Evolutionary conservation across 768 basidiomycete species (phyloP), one percentile per base, ranked within the genome.

Genomic region (Lyophyllum atratum): DNA sequence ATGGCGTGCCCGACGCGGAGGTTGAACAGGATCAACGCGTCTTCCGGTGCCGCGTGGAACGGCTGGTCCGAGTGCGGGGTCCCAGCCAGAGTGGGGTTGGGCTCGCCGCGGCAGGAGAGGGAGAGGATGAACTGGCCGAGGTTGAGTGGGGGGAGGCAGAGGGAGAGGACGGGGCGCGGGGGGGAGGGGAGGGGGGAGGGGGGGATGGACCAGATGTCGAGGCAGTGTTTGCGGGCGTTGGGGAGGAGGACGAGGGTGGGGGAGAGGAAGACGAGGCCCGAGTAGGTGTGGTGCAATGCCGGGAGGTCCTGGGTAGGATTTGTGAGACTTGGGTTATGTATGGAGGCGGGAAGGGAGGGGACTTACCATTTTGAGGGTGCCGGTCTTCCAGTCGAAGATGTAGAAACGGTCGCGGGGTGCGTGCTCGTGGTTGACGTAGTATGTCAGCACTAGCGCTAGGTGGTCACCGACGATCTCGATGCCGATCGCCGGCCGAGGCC

Each of bases 141-240:
- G 2, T 24, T 25, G 22, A 54, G 22, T 9, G 25, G 29, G 21
- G 56, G 61, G 2, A 59, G 61, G 11, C 43, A 31, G 21, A 59
- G 49, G 9, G 40, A n/a, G 17, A 52, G 26, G 29, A 57, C 44
- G 31, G 58, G 58, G 31, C 28, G 26, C 1, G 34, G 48, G 0
- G 37, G 51, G 11, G 34, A 15, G 5, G 5, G 39, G 24, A 19
- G 44, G 33, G 19, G 25, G 43, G 37, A 17, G 5, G 24, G 1
- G 0, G 63, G 52, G 28, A 66, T 25, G 11, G 57, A 33, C 70
- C 70, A 72, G 25, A 67, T 43, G 49, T 72, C 71, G 15, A 72
- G 60, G 29, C 58, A 52, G 15, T 60, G 55, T 15, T 55, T 34
- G 7, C 49, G 22, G 17, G 59, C 56, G 50, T 70, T 72, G 8